Evolutionary conservation across 2,329 filamentous ascomycete species (phyloP).

Genomic region (Xylaria sp.): DNA sequence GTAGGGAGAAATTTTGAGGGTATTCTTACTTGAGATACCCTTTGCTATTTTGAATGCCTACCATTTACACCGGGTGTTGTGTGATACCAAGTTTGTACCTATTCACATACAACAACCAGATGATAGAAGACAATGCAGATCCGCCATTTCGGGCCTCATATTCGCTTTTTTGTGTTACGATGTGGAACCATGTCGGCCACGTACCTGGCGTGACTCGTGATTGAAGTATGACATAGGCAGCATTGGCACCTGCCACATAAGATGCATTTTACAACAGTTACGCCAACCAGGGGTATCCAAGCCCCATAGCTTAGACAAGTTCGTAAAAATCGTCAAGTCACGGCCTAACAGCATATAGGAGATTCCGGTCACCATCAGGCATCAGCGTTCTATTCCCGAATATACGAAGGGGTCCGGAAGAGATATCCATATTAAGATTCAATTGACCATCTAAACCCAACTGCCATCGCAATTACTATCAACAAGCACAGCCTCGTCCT

Average conservation of each 20-base stretch:
- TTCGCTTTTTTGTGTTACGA: background rate
- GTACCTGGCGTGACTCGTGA: background rate
- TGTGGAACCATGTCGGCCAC: background rate
- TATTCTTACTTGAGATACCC: constrained; percentile 30
- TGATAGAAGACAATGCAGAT: constrained; percentile 11
- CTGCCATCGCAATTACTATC: background rate
- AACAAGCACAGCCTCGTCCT: background rate
- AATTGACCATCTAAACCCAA: background rate
- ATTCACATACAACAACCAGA: background rate
- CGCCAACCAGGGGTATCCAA: too few species aligned
- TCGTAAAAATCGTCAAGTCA: background rate
- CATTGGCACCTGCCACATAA: background rate
- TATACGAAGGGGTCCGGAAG: background rate
- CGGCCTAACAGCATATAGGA: background rate
- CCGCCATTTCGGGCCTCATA: background rate
- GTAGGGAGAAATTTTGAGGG: background rate
- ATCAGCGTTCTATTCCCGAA: background rate
- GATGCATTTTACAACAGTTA: background rate
- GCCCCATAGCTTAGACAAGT: background rate
- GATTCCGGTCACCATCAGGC: too few species aligned
- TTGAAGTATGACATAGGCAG: background rate
- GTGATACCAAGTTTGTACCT: background rate
- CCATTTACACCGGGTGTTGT: background rate
- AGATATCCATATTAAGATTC: background rate
- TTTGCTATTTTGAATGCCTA: constrained; percentile 26